Base-by-base conservation (phyloP, 345 rosid species). In the Geranium rotundifolium region DNA sequence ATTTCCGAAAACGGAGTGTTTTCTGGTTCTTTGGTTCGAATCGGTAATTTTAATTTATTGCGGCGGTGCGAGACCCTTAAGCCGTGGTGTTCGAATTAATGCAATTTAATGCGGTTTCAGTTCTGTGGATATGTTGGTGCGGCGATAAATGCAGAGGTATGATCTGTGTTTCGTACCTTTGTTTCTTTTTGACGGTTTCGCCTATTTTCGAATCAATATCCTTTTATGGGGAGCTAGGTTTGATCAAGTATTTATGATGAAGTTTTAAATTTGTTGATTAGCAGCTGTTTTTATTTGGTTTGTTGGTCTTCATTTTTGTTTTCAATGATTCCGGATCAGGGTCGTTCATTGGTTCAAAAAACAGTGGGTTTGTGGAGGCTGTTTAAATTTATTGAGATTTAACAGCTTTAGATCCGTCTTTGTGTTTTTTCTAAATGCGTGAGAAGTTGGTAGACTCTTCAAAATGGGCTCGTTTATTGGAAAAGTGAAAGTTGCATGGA, bases 11-110 rank as follows among this genome's bases (percentile, higher is more conserved):
- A n/a, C n/a, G n/a, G n/a, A n/a, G n/a, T n/a, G n/a, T n/a, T n/a
- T n/a, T n/a, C n/a, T n/a, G n/a, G n/a, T n/a, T n/a, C n/a, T n/a
- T n/a, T n/a, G n/a, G n/a, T n/a, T n/a, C n/a, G n/a, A n/a, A n/a
- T 41, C 50, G 50, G 50, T 41, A 13, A 1, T 12, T 41, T 41
- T 41, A 41, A 41, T 41, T 6, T 9, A 1, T 6, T 41, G 50
- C 50, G 50, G 50, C 10, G 50, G 4, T 41, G 9, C n/a, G 71
- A 63, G 84, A 77, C 77, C 81, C 74, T 76, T 83, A 67, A 72
- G 58, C 19, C 70, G 9, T 49, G 19, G 59, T 59, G 55, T 63
- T 76, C 54, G 84, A 85, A 80, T 78, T 78, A 78, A 59, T 58
- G 31, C 7, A 54, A 63, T 78, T 78, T 63, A 63, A 29, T 65